A percentile compares a stretch with the other conserved stretches of the same genome.
These are phyloP conservation scores for Lactarius trivialis DNA, from an alignment of 768 basidiomycete genomes.

Conservation along the genomic window DNA sequence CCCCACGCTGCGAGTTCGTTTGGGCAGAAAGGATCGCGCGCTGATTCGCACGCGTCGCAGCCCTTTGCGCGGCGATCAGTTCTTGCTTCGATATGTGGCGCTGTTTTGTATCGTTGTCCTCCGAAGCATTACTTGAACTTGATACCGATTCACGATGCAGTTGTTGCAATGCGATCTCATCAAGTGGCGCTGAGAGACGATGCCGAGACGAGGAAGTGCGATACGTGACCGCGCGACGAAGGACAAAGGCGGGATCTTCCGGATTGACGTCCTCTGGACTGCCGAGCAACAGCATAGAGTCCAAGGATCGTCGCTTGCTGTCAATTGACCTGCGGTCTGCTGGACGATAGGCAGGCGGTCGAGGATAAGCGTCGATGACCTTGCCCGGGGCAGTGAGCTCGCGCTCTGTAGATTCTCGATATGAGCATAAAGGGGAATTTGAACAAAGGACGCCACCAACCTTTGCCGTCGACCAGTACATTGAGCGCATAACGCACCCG, in stretches of 20 bases:
- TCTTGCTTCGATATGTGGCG: slow-evolving; percentile 64
- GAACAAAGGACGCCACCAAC: slow-evolving; percentile 36
- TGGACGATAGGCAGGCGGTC: slow-evolving; percentile 64
- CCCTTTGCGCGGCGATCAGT: slow-evolving; percentile 90
- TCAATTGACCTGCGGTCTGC: slow-evolving; percentile 54
- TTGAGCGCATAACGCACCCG: slow-evolving; percentile 81
- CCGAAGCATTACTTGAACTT: slow-evolving; percentile 52
- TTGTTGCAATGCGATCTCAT: slow-evolving; percentile 75
- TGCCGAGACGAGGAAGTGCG: slow-evolving; percentile 63
- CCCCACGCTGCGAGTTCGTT: slow-evolving; percentile 75
- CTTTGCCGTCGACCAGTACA: slow-evolving; percentile 52
- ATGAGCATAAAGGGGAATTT: background rate
- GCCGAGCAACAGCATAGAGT: slow-evolving; percentile 68
- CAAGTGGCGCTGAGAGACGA: slow-evolving; percentile 68
- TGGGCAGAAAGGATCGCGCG: slow-evolving; percentile 81
- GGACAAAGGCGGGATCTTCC: slow-evolving; percentile 84
- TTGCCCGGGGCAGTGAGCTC: slow-evolving; percentile 74
- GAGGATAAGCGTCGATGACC: slow-evolving; percentile 75
- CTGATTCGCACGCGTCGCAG: slow-evolving; percentile 78
- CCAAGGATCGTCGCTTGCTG: slow-evolving; percentile 80
- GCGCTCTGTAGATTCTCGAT: slow-evolving; percentile 46
- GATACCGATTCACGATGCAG: slow-evolving; percentile 59
- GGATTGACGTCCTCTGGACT: slow-evolving; percentile 65
- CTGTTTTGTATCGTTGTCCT: slow-evolving; percentile 38
- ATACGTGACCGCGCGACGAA: slow-evolving; percentile 76